Evolutionary conservation across 169 alveolate species (phyloP).

Genomic region (Eimeria acervulina): DNA sequence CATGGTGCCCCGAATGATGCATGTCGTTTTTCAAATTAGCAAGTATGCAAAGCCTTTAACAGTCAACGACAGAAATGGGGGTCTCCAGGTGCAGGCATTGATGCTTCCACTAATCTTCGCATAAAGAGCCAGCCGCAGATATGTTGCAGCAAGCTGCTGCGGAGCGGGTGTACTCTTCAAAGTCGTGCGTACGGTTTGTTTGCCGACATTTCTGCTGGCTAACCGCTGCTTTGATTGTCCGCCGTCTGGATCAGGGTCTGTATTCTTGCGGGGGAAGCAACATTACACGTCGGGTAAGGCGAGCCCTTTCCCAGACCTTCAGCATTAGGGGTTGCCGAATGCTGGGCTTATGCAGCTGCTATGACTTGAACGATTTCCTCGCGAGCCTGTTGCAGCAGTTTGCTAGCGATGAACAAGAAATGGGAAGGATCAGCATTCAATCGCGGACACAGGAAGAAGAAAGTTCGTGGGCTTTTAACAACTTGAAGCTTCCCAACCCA

Average conservation of each 20-base stretch:
- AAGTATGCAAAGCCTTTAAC: not conserved
- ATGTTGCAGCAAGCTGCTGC: not conserved
- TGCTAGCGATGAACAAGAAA: conserved; percentile 60
- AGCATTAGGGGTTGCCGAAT: conserved; percentile 86
- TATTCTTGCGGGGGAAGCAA: conserved; percentile 87
- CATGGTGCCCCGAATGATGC: too few species aligned
- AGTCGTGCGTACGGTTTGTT: not conserved
- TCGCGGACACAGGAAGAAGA: not conserved
- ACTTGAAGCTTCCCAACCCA: not conserved
- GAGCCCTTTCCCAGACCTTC: conserved; percentile 83
- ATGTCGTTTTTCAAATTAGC: too few species aligned
- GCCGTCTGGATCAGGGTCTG: conserved; percentile 48
- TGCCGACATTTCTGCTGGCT: not conserved
- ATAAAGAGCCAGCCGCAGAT: not conserved
- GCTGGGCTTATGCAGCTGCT: conserved; percentile 86
- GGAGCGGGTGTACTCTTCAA: too few species aligned
- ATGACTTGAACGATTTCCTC: conserved; percentile 87
- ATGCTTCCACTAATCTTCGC: not conserved
- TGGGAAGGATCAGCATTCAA: conserved; percentile 34
- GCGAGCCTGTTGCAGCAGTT: conserved; percentile 84
- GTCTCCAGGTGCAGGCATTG: not conserved
- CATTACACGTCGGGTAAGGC: conserved; percentile 78
- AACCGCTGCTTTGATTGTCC: not conserved
- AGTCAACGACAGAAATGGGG: not conserved
- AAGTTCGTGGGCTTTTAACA: not conserved